phyloP scores from a whole-genome alignment of 192 early-diverging fungal genomes.

The Allomyces macrogynus region DNA sequence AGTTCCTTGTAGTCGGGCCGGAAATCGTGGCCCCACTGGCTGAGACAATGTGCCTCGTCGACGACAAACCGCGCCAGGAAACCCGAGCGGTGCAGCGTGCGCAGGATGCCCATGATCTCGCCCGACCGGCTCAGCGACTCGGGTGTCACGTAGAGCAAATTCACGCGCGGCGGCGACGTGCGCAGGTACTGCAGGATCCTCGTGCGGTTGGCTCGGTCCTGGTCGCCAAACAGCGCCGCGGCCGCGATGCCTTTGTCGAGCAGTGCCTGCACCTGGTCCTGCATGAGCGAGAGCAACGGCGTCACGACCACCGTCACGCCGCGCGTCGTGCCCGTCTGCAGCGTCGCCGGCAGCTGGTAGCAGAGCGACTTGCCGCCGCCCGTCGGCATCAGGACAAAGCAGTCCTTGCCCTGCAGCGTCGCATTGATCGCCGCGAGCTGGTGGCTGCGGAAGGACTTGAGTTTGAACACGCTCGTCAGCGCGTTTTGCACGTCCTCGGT shows the following conservation, averaged over 20 bases:
- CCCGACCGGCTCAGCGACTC: conserved; percentile 53
- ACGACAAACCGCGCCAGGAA: conserved; percentile 73
- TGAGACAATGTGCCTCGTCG: conserved; percentile 93
- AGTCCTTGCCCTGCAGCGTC: conserved; percentile 57
- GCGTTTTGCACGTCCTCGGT: conserved; percentile 45
- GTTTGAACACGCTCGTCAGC: conserved; percentile 42
- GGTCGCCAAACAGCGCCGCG: conserved; percentile 38
- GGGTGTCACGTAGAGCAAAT: conserved; percentile 75
- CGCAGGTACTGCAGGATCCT: conserved; percentile 38
- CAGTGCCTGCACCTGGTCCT: conserved; percentile 76
- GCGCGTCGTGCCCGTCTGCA: conserved; percentile 34
- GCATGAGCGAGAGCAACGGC: conserved; percentile 84
- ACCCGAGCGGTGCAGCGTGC: conserved; percentile 30
- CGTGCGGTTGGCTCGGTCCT: conserved; percentile 22
- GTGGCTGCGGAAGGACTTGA: conserved; percentile 58
- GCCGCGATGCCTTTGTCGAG: conserved; percentile 36
- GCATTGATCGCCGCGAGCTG: conserved; percentile 81
- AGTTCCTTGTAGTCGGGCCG: conserved; percentile 75
- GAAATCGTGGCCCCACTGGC: conserved; percentile 97
- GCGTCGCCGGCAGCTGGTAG: conserved; percentile 72
- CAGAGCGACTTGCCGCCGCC: conserved; percentile 92
- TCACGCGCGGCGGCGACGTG: conserved; percentile 18
- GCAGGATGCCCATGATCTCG: conserved; percentile 31
- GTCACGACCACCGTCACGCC: conserved; percentile 81
- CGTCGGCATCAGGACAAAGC: conserved; percentile 96